Percentiles rank a stretch among this genome's conserved stretches.
Conservation (phyloP, 331 rosid species). For the Phaseolus coccineus region DNA sequence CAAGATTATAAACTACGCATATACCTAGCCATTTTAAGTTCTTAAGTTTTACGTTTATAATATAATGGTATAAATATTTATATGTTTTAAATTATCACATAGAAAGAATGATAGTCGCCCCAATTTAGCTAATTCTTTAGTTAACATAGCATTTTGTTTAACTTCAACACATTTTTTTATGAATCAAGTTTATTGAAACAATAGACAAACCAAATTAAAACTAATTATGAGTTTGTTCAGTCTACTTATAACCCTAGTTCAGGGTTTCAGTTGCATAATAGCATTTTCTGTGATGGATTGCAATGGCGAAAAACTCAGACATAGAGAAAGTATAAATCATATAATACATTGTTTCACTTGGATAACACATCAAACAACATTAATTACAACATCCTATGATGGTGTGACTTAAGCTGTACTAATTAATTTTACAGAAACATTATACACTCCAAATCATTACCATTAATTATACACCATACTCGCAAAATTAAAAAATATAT, state of each 20-base stretch:
- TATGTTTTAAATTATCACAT: background rate
- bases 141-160: background rate
- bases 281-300: background rate
- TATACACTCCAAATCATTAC: background rate
- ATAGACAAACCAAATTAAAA: background rate
- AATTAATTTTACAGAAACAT: background rate
- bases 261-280: background rate
- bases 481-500: background rate
- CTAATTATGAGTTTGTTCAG: background rate
- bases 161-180: background rate
- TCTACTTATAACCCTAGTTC: background rate
- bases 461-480: background rate
- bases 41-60: background rate
- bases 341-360: background rate
- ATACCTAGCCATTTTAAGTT: background rate
- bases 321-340: background rate
- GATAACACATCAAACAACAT: background rate
- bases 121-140: background rate
- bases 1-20: background rate
- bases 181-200: background rate
- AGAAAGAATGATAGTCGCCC: background rate
- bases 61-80: background rate
- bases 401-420: too few species aligned
- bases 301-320: background rate
- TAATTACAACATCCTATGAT: too few species aligned